Evolutionary conservation across 805 yeast genomes (phyloP).

Genomic region (Kuraishia borneana): DNA sequence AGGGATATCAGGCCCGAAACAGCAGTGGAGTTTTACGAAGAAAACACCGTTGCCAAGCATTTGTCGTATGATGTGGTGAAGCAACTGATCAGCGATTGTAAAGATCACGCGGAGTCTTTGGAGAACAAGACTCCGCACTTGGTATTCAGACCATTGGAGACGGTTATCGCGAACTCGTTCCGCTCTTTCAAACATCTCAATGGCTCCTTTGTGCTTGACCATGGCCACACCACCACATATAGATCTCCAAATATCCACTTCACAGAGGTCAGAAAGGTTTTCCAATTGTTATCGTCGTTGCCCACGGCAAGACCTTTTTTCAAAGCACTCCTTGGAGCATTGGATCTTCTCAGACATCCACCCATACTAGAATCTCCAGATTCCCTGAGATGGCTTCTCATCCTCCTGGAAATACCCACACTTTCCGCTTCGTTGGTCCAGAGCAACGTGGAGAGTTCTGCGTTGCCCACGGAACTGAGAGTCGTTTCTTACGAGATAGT

Average conservation of each 20-base stretch:
- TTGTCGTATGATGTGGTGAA: conserved; percentile 22
- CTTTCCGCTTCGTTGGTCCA: conserved; percentile 34
- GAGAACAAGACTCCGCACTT: conserved; percentile 6
- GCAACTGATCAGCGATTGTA: conserved; percentile 22
- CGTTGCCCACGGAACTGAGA: conserved; percentile 34
- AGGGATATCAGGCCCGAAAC: conserved; percentile 3
- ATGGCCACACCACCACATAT: conserved; percentile 9
- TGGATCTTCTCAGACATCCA: conserved; percentile 42
- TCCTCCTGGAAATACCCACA: conserved; percentile 60
- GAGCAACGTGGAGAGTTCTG: conserved; percentile 6
- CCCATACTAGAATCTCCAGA: conserved; percentile 26
- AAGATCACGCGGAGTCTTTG: conserved; percentile 7
- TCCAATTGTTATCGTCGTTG: conserved; percentile 30
- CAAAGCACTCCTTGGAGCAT: conserved; percentile 39
- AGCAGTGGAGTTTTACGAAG: too few relatives aligned
- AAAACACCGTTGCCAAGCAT: conserved; percentile 6
- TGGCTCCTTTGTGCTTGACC: conserved; percentile 35
- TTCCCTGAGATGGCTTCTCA: conserved; percentile 46
- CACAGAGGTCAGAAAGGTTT: conserved; percentile 33
- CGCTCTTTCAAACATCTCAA: conserved; percentile 36
- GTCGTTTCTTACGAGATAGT: conserved; percentile 55
- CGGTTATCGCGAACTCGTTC: conserved; percentile 34
- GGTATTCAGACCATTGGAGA: conserved; percentile 38
- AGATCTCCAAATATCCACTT: conserved; percentile 41
- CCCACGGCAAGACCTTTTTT: conserved; percentile 55